Conservation (phyloP, 352 stramenopile genomes). For the Sclerospora graminicola region DNA sequence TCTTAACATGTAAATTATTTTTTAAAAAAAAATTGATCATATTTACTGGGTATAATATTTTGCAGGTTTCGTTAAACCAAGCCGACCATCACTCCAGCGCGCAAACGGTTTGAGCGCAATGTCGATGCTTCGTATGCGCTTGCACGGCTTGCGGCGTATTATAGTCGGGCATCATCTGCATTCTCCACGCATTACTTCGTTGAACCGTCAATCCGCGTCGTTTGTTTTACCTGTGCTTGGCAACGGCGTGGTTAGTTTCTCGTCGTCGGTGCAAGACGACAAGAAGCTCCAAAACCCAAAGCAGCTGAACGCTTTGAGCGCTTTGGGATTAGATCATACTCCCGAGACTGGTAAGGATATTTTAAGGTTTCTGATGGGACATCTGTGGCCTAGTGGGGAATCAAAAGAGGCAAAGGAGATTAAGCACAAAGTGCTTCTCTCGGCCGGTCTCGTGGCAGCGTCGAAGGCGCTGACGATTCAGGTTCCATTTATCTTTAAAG, state of each 20-base stretch:
- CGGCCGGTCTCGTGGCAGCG: constrained; percentile 76
- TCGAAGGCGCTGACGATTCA: constrained; percentile 91
- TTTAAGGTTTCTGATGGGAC: constrained; percentile 42
- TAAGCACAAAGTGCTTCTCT: constrained; percentile 76
- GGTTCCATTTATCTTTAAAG: constrained; percentile 97
- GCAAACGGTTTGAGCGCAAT: no score
- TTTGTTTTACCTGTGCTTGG: constrained; percentile 8
- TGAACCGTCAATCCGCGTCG: background rate
- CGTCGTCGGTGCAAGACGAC: constrained; percentile 17
- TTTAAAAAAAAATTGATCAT: no score
- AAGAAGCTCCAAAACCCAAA: constrained; percentile 7
- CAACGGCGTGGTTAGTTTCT: constrained; percentile 22
- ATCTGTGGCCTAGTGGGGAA: constrained; percentile 58
- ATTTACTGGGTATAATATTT: no score
- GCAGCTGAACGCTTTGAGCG: constrained; percentile 12
- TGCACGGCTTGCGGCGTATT: no score
- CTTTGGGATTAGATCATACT: constrained; percentile 13
- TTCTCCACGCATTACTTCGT: no score
- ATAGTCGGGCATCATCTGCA: no score
- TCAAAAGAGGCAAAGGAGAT: constrained; percentile 48
- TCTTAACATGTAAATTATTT: no score
- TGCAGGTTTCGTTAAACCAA: no score
- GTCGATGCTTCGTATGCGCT: background rate
- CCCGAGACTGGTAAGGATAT: constrained; percentile 46
- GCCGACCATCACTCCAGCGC: no score